A percentile compares a stretch with the other conserved stretches of the same genome.
These are phyloP conservation scores for Saccharomyces kudriavzevii DNA, from an alignment of 805 yeast genomes.

Conservation along the genomic window DNA sequence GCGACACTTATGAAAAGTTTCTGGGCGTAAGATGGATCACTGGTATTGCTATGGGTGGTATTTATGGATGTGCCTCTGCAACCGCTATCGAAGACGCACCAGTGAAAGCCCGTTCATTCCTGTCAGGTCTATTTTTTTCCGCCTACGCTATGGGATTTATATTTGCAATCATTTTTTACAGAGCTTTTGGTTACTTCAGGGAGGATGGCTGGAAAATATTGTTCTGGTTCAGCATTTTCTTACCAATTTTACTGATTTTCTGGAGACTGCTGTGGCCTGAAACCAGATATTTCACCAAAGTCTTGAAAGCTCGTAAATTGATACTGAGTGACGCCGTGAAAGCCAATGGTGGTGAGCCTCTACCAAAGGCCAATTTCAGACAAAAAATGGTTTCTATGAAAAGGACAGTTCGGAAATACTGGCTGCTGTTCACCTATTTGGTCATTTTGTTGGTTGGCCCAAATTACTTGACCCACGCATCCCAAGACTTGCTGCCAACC, in stretches of 20 bases:
- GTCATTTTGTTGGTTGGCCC: conserved; percentile 59
- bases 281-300: conserved; percentile 41
- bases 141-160: conserved; percentile 63
- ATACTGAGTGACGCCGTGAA: conserved; percentile 16
- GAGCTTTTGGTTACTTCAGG: conserved; percentile 46
- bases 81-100: conserved; percentile 64
- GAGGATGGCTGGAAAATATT: conserved; percentile 59
- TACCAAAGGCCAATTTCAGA: conserved; percentile 12
- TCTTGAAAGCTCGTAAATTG: conserved; percentile 21
- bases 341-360: conserved; percentile 17
- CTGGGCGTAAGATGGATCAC: conserved; percentile 54
- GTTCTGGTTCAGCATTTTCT: conserved; percentile 69
- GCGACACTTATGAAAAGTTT: conserved; percentile 49
- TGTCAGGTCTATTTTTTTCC: conserved; percentile 52
- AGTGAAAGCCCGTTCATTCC: conserved; percentile 46
- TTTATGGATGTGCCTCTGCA: conserved; percentile 57
- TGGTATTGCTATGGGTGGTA: conserved; percentile 68
- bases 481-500: conserved; percentile 68
- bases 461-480: conserved; percentile 66
- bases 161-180: conserved; percentile 53
- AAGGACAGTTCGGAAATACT: conserved; percentile 39
- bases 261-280: conserved; percentile 58
- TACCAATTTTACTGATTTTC: conserved; percentile 48
- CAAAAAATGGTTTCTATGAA: conserved; percentile 27
- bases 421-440: conserved; percentile 52